Evolutionary conservation across 1,139 yeast species (phyloP).

Genomic region (Diutina scorzettiae): DNA sequence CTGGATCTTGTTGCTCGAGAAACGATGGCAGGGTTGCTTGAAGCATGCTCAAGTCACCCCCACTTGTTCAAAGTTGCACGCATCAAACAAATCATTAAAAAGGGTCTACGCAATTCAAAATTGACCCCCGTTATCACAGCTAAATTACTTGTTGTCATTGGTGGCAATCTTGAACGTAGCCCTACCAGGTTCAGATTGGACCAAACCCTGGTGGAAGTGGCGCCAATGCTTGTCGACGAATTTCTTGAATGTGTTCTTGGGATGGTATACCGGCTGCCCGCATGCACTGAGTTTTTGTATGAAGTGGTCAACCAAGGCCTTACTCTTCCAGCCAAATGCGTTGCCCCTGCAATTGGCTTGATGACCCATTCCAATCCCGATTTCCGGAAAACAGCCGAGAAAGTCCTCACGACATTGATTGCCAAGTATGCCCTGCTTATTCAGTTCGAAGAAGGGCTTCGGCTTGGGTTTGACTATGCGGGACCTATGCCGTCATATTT

Average conservation of each 20-base stretch:
- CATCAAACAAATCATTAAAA: not conserved
- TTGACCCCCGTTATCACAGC: not conserved
- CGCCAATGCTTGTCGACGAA: slow-evolving; percentile 4
- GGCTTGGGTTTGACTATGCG: not conserved
- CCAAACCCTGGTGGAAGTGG: not conserved
- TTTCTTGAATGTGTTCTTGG: not conserved
- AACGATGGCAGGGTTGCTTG: not conserved
- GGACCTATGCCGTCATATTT: not conserved
- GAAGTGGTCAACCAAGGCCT: slow-evolving; percentile 1
- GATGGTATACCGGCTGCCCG: not conserved
- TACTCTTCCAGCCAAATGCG: not conserved
- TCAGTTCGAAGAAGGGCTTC: slow-evolving; percentile 3
- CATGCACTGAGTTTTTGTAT: not conserved
- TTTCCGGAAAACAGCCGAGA: not conserved
- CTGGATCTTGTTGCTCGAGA: not conserved
- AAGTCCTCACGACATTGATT: not conserved
- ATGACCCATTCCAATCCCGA: not conserved
- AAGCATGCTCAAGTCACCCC: not conserved
- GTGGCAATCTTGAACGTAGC: not conserved
- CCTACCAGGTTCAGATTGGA: not conserved
- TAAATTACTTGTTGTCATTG: not conserved
- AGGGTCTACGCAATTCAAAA: not conserved
- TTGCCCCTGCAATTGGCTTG: not conserved
- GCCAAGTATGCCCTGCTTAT: not conserved
- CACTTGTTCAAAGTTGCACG: not conserved